phyloP scores from a whole-genome alignment of 2,329 filamentous ascomycete species.

The Boeremia lycopersici region DNA sequence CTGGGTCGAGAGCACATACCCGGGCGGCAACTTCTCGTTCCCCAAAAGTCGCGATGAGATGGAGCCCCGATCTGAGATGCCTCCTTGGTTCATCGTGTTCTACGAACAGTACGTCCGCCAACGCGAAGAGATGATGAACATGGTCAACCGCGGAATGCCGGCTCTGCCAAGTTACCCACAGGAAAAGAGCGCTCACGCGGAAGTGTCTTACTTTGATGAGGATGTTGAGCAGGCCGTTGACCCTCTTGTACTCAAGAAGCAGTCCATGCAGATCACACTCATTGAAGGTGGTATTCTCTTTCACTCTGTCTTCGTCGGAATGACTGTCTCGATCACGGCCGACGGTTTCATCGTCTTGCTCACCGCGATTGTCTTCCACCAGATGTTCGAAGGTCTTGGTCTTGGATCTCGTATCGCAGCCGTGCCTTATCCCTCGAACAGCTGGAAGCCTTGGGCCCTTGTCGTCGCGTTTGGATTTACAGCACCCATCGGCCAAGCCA shows the following conservation, averaged over 20 bases:
- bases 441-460: conserved; percentile 65
- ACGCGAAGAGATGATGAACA: conserved; percentile 63
- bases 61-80: conserved; percentile 56
- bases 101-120: conserved; percentile 68
- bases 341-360: conserved; percentile 64
- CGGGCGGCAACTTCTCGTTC: conserved; percentile 38
- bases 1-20: conserved; percentile 42
- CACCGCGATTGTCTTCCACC: conserved; percentile 67
- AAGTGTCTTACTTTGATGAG: conserved; percentile 45
- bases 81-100: conserved; percentile 67
- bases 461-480: conserved; percentile 69
- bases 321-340: conserved; percentile 65
- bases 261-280: conserved; percentile 49
- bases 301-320: conserved; percentile 68
- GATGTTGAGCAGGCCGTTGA: conserved; percentile 47
- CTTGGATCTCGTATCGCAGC: conserved; percentile 65
- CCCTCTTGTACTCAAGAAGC: conserved; percentile 47
- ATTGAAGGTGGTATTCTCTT: conserved; percentile 68
- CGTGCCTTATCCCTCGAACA: conserved; percentile 63
- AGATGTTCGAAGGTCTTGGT: conserved; percentile 68
- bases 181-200: conserved; percentile 22
- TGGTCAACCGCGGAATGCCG: conserved; percentile 53
- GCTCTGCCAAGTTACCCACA: conserved; percentile 40
- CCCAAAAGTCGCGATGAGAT: conserved; percentile 34
- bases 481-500: conserved; percentile 68